Evolutionary conservation across 2,329 filamentous ascomycete species (phyloP), one percentile per base, ranked within the genome.

Genomic region (Diplodia corticola): DNA sequence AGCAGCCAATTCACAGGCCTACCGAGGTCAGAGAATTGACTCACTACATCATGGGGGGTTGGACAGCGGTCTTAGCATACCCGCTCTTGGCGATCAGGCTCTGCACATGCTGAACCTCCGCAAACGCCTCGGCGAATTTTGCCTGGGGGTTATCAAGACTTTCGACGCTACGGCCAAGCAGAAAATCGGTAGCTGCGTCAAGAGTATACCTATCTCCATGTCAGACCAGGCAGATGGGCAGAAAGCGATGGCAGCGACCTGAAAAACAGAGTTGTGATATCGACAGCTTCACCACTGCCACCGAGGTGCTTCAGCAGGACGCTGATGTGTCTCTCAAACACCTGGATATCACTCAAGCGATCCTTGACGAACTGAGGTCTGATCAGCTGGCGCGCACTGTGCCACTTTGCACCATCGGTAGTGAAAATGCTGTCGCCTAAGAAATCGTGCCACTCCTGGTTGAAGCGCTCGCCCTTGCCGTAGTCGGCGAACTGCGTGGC

Each of bases 361-460:
- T 96, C 91, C 71, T 90, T 90, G 73, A 92, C 88, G 77, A 97
- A 97, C 73, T 96, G 92, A 0, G 93, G 93, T 2, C 93, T 85
- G 69, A 97, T 88, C 67, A 97, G 82, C 69, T 91, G 88, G n/a
- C 93, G 85, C 63, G 89, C 92, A 65, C 85, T 84, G 70, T 94
- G 91, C 93, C 93, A 97, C 63, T 84, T 79, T 28, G 88, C 82
- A 13, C 90, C 89, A 74, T 97, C 93, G 0, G 92, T 96, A 7
- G 88, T 89, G 77, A 85, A 85, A 69, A 87, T 86, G 65, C 87
- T 86, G 71, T 92, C 85, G 26, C 90, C 91, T 22, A 96, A 80
- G 69, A 91, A 96, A 15, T 88, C 86, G 66, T 86, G 83, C 89
- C 90, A 96, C 61, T 93, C 89, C 9, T 78, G 71, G 71, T 93